A percentile compares a stretch with the other conserved stretches of the same genome.
These are phyloP conservation scores for Flaveria brownii DNA, from an alignment of 129 eudicot genomes.

Conservation along the genomic window DNA sequence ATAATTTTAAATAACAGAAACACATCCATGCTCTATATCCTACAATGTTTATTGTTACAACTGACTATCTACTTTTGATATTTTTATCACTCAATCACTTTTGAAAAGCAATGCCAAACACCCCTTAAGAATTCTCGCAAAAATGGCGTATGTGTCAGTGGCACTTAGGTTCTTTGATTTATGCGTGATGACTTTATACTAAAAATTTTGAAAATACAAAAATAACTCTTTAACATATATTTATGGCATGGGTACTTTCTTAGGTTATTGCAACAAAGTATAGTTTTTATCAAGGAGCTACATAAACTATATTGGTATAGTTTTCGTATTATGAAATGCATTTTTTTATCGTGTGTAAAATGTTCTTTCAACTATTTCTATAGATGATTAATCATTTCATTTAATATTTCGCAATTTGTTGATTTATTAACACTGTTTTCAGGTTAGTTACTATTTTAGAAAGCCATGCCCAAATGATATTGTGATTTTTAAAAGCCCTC, in stretches of 20 bases:
- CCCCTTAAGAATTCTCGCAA: background rate
- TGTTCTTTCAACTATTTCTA: background rate
- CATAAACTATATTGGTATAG: no score
- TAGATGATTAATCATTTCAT: constrained; percentile 13
- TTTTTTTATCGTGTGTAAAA: background rate
- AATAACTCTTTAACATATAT: background rate
- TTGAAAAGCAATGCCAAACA: background rate
- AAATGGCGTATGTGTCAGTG: no score
- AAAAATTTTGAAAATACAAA: background rate
- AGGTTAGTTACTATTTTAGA: constrained; percentile 90
- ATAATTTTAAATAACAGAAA: background rate
- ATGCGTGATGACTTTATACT: background rate
- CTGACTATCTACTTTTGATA: no score
- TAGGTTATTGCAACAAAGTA: no score
- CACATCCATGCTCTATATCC: no score
- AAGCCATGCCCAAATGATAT: constrained; percentile 95
- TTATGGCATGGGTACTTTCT: no score
- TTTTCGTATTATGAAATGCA: background rate
- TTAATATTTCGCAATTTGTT: background rate
- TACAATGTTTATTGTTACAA: no score
- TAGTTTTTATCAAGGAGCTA: no score
- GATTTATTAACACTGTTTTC: constrained; percentile 22
- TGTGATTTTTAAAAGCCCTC: constrained; percentile 93
- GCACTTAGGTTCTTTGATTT: background rate
- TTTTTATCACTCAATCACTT: background rate